Base-by-base conservation (phyloP, 805 yeast genomes). In the Candida multigemmis region DNA sequence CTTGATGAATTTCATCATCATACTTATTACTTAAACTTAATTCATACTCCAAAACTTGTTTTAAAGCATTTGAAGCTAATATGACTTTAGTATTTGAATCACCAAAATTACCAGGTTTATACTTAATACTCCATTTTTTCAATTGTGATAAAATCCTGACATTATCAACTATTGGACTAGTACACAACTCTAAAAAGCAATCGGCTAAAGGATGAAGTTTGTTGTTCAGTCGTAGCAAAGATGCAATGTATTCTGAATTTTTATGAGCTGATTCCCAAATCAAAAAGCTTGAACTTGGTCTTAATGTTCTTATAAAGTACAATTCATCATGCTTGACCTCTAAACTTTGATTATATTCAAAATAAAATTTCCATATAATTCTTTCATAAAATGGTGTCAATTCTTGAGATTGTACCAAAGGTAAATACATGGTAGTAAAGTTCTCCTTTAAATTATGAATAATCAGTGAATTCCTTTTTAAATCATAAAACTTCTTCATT, bases 281-380 rank as follows among this genome's bases (percentile, higher is more conserved):
- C 26, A 59, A 36, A 17, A 53, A 43, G 7, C 52, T 37, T n/a
- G 54, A 41, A 24, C 41, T 39, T 19, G 49, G 19, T 8, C 41
- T 28, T 10, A 60, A 32, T 12, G 25, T 19, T 10, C 31, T 26
- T 5, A 60, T 46, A 21, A 39, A 49, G 31, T 46, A 32, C 7
- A 31, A 10, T 35, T 49, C 56, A 13, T 45, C 38, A 19, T 27
- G 35, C 13, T 36, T 35, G 17, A 19, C 14, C 4, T 32, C 36
- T 9, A 24, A 16, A 12, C 19, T 28, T 22, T 30, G 36, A 23
- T 46, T 33, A 31, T 54, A 58, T 22, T 58, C 61, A 30, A 56
- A 56, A 32, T 53, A 45, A 34, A 55, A 60, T 31, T 54, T 55
- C 68, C 68, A 60, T 8, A 58, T 44, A 1, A 59, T 53, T 14